Evolutionary conservation across 371 early-diverging fungal species (phyloP).

Genomic region (Dinochytrium kinnereticum): DNA sequence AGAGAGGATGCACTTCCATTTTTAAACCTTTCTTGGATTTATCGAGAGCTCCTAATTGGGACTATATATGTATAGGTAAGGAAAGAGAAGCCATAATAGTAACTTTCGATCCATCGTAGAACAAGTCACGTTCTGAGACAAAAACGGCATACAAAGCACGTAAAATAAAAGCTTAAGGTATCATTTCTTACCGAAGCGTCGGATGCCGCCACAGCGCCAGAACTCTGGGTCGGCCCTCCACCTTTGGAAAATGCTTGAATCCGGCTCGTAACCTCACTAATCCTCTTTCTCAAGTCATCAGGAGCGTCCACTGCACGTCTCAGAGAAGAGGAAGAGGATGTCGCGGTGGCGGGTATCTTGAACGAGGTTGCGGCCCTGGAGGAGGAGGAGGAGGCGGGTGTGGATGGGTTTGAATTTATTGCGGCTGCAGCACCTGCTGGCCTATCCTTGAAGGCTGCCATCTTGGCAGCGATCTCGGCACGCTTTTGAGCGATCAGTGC

Average conservation of each 20-base stretch:
- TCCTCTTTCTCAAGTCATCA: neutral
- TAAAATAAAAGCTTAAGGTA: too few species aligned
- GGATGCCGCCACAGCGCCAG: too few species aligned
- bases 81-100: neutral
- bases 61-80: neutral
- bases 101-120: neutral
- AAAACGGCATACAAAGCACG: too few species aligned
- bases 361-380: conserved; percentile 4
- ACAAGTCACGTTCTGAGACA: too few species aligned
- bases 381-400: neutral
- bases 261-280: neutral
- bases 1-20: conserved; percentile 41
- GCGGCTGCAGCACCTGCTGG: neutral
- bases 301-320: neutral
- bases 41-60: neutral
- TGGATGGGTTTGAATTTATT: neutral
- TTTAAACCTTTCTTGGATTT: conserved; percentile 18
- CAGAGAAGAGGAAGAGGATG: neutral
- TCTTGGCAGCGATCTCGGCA: conserved; percentile 35
- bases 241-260: neutral
- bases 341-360: neutral
- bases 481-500: conserved; percentile 30
- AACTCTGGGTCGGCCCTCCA: too few species aligned
- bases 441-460: conserved; percentile 29
- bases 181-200: too few species aligned